These are phyloP conservation scores for Dryas octopetala DNA, from an alignment of 306 rosid species.

Conservation along the genomic window DNA sequence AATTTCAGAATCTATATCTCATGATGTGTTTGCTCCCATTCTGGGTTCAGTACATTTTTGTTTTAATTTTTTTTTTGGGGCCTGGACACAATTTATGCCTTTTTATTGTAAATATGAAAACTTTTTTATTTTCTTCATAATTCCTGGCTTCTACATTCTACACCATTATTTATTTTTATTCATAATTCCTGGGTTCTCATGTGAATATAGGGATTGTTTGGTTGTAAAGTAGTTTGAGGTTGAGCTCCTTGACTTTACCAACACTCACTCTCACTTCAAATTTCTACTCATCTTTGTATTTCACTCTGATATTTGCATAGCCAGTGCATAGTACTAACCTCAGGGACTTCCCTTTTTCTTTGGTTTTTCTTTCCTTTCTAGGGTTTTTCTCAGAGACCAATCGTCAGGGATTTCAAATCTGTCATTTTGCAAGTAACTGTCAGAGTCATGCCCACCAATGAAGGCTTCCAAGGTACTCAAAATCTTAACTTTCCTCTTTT, in stretches of 20 bases:
- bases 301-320: neutral
- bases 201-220: neutral
- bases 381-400: neutral
- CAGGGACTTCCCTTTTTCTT: neutral
- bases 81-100: neutral
- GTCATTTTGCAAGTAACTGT: neutral
- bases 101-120: neutral
- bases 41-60: too few relatives aligned
- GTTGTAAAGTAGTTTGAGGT: neutral
- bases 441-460: neutral
- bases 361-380: neutral
- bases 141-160: neutral
- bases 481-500: neutral
- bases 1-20: too few relatives aligned
- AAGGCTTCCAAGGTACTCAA: slow-evolving; percentile 7
- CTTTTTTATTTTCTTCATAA: too few relatives aligned
- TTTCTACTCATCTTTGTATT: neutral
- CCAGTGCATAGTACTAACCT: neutral
- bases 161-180: neutral
- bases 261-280: neutral
- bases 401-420: too few relatives aligned
- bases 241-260: neutral
- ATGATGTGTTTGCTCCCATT: too few relatives aligned
- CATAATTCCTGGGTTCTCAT: too few relatives aligned
- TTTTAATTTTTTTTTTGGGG: neutral